A percentile compares a stretch with the other conserved stretches of the same genome.
These are phyloP conservation scores for Lentinula novae-zelandiae DNA, from an alignment of 1,284 basidiomycete species.

Conservation along the genomic window DNA sequence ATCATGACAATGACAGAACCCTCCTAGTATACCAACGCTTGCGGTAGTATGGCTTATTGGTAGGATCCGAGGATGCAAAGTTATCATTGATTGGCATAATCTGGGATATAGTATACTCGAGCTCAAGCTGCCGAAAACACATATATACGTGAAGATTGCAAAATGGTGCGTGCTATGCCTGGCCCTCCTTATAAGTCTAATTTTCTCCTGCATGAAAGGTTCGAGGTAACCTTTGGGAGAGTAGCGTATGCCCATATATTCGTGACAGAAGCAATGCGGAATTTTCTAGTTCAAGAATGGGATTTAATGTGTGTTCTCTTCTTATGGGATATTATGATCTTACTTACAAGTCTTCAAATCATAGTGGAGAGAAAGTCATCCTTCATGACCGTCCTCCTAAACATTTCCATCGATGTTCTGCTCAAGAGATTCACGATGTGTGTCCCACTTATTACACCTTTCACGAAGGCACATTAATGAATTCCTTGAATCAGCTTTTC, in stretches of 20 bases:
- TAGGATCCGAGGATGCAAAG: constrained; percentile 65
- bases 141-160: constrained; percentile 72
- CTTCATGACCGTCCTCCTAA: constrained; percentile 87
- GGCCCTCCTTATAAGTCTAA: not conserved
- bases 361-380: constrained; percentile 75
- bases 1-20: constrained; percentile 59
- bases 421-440: constrained; percentile 75
- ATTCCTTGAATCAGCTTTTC: constrained; percentile 47
- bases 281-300: constrained; percentile 74
- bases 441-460: constrained; percentile 27
- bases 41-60: constrained; percentile 79
- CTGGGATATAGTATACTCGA: constrained; percentile 93
- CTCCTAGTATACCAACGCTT: constrained; percentile 94
- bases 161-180: constrained; percentile 47
- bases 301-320: constrained; percentile 58
- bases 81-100: constrained; percentile 99
- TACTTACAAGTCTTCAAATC: not conserved
- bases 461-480: constrained; percentile 13
- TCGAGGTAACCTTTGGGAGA: constrained; percentile 78
- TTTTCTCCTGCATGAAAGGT: constrained; percentile 42
- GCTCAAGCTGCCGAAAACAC: constrained; percentile 67
- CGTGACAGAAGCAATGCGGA: constrained; percentile 87
- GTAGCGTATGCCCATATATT: constrained; percentile 89
- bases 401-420: constrained; percentile 69
- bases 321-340: constrained; percentile 4